Evolutionary conservation across 192 early-diverging fungal genomes (phyloP), one percentile per base, ranked within the genome.

Genomic region (Entomortierella beljakovae): DNA sequence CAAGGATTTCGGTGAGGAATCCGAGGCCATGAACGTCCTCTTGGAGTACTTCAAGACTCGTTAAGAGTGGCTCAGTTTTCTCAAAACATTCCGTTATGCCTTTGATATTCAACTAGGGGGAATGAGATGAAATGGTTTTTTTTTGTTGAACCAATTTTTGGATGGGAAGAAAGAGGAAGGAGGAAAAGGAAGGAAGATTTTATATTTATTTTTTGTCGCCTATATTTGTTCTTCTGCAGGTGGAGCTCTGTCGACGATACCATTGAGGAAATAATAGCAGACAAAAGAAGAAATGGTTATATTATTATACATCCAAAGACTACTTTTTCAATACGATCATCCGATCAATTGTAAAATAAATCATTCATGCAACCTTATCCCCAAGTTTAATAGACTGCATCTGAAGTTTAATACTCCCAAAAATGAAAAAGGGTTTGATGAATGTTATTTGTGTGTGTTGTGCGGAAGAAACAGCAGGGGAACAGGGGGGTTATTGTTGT

Each of bases 1-100:
- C 86, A 93, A 92, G 88, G 92, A 98, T 88, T 96, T 92, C 87
- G 98, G 98, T 80, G 98, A 98, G 88, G 98, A 99, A 86, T 95
- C 95, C 67, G 95, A 95, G 88, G 98, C 95, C 86, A 96, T 95
- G 88, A 94, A 93, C 90, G 92, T 97, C 64, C 92, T 99, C 80
- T 91, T 97, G 76, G 94, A 95, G 83, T 91, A 57, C 56, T 57
- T 57, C 56, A 37, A 57, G 56, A 57, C 32, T 23, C 56, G 56
- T 57, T 57, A 57, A 57, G 56, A 57, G 56, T 57, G 56, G 56
- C 56, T 57, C 56, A 57, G 56, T 57, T n/a, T 8, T 57, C n/a
- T 37, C 52, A 1, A 11, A 46, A 3, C 3, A 46, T 54, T 16
- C 52, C 52, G 25, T 26, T 26, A 0, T n/a, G 6, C 18, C 29